A percentile compares a stretch with the other conserved stretches of the same genome.
Conservation (phyloP, 345 rosid species). For the Pugionium dolabratum region DNA sequence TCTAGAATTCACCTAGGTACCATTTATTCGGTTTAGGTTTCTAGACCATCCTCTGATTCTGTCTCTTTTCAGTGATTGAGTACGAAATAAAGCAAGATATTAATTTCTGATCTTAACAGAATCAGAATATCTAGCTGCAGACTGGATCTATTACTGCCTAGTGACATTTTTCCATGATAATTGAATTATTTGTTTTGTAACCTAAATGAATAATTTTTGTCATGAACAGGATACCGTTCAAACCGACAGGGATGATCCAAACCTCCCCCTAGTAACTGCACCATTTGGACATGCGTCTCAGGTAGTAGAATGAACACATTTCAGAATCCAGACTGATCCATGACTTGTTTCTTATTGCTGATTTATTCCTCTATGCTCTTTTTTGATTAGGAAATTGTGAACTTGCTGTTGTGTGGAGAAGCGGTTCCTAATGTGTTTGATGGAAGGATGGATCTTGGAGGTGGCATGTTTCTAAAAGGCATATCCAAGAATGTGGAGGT, state of each 20-base stretch:
- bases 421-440: constrained; percentile 97
- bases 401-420: constrained; percentile 88
- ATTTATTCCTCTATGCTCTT: constrained; percentile 19
- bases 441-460: constrained; percentile 96
- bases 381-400: constrained; percentile 85
- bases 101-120: not conserved
- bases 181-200: not conserved
- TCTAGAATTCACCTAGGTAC: constrained; percentile 3
- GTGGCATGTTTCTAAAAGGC: constrained; percentile 93
- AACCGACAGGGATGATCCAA: constrained; percentile 95
- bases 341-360: constrained; percentile 1
- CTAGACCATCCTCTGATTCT: constrained; percentile 1
- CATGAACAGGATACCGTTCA: constrained; percentile 71
- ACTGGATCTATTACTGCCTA: not conserved
- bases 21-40: not conserved
- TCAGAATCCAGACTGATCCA: constrained; percentile 1
- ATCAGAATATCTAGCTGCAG: constrained; percentile 15
- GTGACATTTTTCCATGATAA: not conserved
- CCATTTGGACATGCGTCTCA: constrained; percentile 99
- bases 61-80: not conserved
- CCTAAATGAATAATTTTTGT: not conserved
- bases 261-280: constrained; percentile 86
- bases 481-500: constrained; percentile 79
- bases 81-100: not conserved
- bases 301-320: constrained; percentile 48